A percentile compares a stretch with the other conserved stretches of the same genome.
phyloP scores from a whole-genome alignment of 257 asterid genomes.

The Henckelia pumila region DNA sequence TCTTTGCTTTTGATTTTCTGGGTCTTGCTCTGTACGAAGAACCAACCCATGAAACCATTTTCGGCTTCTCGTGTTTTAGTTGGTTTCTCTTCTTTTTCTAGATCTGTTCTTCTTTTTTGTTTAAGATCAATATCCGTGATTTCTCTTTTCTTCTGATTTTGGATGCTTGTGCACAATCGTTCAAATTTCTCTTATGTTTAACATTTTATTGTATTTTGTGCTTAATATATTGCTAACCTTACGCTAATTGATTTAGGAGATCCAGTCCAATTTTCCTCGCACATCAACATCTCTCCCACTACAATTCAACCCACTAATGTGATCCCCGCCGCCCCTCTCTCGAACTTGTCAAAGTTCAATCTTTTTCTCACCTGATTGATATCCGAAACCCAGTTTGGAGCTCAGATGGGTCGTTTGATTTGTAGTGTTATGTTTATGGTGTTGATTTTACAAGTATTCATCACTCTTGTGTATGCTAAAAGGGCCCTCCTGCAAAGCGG shows the following conservation, averaged over 20 bases:
- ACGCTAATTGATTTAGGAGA: conserved; percentile 7
- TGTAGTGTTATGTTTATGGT: conserved; percentile 16
- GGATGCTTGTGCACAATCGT: background rate
- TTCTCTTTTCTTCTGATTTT: background rate
- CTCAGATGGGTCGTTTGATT: conserved; percentile 33
- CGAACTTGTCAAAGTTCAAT: background rate
- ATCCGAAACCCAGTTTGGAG: background rate
- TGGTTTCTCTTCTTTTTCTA: background rate
- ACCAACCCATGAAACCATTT: too few species aligned
- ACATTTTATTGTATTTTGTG: background rate
- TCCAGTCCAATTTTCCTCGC: conserved; percentile 3
- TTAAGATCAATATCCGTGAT: background rate
- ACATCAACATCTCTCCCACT: background rate
- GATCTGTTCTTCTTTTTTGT: background rate
- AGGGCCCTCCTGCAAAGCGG: conserved; percentile 43
- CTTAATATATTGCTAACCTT: too few species aligned
- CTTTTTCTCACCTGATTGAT: background rate
- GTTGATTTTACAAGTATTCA: conserved; percentile 17
- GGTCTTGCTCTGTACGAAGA: background rate
- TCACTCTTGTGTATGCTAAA: conserved; percentile 7
- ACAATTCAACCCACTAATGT: background rate
- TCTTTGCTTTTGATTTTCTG: background rate
- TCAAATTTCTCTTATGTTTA: background rate
- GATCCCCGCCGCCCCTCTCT: background rate
- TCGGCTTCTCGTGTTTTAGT: background rate